Conservation (phyloP, 345 rosid genomes). For the Eucalyptus camaldulensis region DNA sequence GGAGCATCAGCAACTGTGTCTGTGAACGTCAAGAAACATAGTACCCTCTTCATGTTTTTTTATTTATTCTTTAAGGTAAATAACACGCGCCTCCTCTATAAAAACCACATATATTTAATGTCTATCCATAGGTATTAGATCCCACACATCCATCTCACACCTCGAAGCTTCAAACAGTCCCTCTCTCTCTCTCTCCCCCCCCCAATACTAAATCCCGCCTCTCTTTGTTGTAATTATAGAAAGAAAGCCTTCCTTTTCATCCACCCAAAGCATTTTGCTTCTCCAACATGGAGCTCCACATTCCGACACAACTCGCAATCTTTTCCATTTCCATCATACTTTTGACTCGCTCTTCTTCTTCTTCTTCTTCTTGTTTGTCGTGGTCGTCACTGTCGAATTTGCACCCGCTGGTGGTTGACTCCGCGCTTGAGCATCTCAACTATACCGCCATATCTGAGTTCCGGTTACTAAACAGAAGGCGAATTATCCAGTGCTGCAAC, state of each 20-base stretch:
- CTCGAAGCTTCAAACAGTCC: not conserved
- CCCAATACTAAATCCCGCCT: not conserved
- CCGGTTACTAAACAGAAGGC: conserved; percentile 37
- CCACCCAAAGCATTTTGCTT: not conserved
- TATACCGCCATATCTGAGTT: conserved; percentile 38
- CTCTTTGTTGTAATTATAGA: not conserved
- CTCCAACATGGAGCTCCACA: not conserved
- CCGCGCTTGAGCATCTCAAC: conserved; percentile 13
- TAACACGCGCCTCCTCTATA: not conserved
- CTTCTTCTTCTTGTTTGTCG: not conserved
- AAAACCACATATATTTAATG: not conserved
- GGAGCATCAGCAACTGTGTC: not conserved
- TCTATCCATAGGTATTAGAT: not conserved
- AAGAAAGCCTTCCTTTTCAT: not conserved
- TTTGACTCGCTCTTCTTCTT: not conserved
- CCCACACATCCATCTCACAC: not conserved
- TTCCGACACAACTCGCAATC: not conserved
- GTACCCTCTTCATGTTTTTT: not conserved
- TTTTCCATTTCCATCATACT: not conserved
- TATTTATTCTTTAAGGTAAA: not conserved
- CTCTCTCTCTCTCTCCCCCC: not conserved
- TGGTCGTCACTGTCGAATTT: not conserved
- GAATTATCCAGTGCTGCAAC: conserved; percentile 8
- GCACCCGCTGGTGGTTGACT: conserved; percentile 15
- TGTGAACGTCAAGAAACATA: not conserved